Base-by-base conservation (phyloP, 2,329 filamentous ascomycete species). In the Coniochaeta pulveracea region DNA sequence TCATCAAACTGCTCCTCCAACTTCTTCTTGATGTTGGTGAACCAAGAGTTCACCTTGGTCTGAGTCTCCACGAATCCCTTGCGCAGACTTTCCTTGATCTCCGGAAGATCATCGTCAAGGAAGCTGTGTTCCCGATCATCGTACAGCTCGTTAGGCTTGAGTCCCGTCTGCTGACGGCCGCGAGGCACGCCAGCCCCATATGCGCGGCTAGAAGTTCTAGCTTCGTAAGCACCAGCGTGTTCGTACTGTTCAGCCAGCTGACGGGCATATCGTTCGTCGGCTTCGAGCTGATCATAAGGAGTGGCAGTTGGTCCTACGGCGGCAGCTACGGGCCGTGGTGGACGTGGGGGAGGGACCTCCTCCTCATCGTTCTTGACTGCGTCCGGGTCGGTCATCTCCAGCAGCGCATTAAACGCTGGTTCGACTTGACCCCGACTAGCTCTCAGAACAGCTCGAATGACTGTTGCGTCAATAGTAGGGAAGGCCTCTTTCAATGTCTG, bases 11-110 rank as follows among this genome's bases (percentile, higher is more conserved):
- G 85, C 31, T 91, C 89, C 48, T 96, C 88, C 21, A 98, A 73
- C 56, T 80, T 85, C 72, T 96, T 96, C 63, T 85, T 91, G 52
- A 98, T 66, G 41, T 77, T 86, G 33, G 74, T 82, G 47, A 98
- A 85, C 88, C 89, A 96, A 32, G 75, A 73, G 60, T 93, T 96
- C 47, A 98, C 83, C 51, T 84, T 93, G 35, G 74, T 78, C 60
- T 96, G 91, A 2, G 91, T 96, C 51, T 98, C 88, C 35, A 86
- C 50, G 59, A 98, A 98, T 4, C 91, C 91, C 60, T 96, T 93
- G 52, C 80, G 81, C 45, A 98, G 72, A 49, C 93, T 95, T 52
- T 94, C 85, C 44, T 79, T 80, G 51, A 98, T 95, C 32, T 89
- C 77, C 2, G 91, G 89, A 10, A 98, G 72, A 45, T 98, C 91